These are phyloP conservation scores for Trametes cingulata DNA, from an alignment of 768 basidiomycete genomes.

Conservation along the genomic window DNA sequence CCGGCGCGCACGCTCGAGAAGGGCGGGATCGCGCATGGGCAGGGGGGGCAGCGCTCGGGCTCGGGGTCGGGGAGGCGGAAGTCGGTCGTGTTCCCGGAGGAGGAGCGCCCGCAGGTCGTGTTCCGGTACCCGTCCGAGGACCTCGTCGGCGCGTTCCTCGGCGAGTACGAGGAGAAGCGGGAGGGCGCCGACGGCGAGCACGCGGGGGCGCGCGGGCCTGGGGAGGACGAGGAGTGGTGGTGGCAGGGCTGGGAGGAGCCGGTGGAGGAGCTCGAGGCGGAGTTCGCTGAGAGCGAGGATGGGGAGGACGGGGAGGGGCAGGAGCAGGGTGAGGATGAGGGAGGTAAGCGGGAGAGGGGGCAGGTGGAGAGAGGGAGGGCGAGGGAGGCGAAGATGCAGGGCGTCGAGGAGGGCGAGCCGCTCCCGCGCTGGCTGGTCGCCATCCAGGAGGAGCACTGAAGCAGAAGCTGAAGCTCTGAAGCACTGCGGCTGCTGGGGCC, in stretches of 20 bases:
- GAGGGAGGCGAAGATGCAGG: not conserved
- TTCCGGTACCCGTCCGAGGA: constrained; percentile 28
- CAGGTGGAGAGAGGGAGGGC: not conserved
- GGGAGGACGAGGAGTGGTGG: constrained; percentile 22
- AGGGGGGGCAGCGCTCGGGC: not conserved
- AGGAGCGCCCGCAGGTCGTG: constrained; percentile 22
- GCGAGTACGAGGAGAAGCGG: constrained; percentile 8
- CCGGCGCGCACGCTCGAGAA: constrained; percentile 13
- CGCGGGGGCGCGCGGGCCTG: constrained; percentile 7
- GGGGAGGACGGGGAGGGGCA: not conserved
- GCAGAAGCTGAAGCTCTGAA: too few relatives aligned
- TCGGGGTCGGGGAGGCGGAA: constrained; percentile 12
- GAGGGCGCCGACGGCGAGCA: constrained; percentile 3
- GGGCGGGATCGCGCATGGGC: not conserved
- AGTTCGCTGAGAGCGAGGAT: not conserved
- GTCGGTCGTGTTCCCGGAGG: constrained; percentile 25
- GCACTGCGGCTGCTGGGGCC: too few relatives aligned
- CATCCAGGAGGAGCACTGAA: constrained; percentile 7
- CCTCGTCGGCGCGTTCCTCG: constrained; percentile 13
- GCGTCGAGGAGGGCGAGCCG: not conserved
- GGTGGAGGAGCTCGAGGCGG: constrained; percentile 5
- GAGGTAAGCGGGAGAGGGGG: not conserved
- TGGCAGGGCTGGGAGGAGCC: constrained; percentile 29
- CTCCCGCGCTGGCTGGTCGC: constrained; percentile 2
- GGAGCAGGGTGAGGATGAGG: not conserved